Conservation (phyloP, 192 early-diverging fungal species). For the Coemansia javaensis region DNA sequence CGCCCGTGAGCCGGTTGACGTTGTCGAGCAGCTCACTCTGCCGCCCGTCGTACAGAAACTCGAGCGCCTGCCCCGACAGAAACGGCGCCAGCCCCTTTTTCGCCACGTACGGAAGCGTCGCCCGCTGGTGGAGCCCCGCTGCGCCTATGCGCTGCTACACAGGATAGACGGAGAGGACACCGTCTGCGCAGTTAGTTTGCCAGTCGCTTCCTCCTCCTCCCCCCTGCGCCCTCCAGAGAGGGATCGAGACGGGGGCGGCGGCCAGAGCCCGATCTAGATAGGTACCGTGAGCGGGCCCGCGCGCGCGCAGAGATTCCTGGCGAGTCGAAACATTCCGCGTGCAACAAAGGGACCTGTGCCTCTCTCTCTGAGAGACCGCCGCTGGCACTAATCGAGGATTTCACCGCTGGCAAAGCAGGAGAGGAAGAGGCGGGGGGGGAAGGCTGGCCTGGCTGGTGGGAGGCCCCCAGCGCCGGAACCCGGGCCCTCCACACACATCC, state of each 20-base stretch:
- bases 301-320: constrained; percentile 11
- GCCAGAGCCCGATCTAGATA: background rate
- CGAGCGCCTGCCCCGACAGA: constrained; percentile 30
- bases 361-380: no score
- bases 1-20: constrained; percentile 42
- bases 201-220: background rate
- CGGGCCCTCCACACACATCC: no score
- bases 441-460: no score
- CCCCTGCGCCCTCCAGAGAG: background rate
- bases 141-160: constrained; percentile 21
- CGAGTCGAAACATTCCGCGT: constrained; percentile 35
- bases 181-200: no score
- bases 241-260: no score
- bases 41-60: constrained; percentile 47
- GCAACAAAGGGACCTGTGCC: background rate
- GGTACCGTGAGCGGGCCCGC: constrained; percentile 35
- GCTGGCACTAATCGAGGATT: no score
- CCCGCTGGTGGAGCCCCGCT: constrained; percentile 27
- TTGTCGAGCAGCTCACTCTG: constrained; percentile 44
- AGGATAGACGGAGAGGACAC: no score
- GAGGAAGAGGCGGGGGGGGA: no score
- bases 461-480: no score
- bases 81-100: constrained; percentile 38
- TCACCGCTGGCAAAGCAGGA: no score
- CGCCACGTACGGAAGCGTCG: constrained; percentile 26